Evolutionary conservation across 768 basidiomycete genomes (phyloP), one percentile per base, ranked within the genome.

Genomic region (Leccinum disarticulatum): DNA sequence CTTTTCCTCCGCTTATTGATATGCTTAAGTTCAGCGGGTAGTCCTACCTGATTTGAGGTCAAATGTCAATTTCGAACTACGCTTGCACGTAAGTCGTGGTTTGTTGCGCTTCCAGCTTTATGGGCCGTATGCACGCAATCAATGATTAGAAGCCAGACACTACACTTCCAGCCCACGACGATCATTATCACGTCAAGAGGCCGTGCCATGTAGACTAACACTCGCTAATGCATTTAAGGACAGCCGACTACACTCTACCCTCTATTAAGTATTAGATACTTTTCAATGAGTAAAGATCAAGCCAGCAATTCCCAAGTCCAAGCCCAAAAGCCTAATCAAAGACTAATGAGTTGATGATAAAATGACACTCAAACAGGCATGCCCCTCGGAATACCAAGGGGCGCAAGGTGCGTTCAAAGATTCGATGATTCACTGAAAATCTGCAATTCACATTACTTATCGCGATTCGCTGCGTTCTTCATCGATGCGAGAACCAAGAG

Each of bases 1-100:
- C 87, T 89, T 89, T 88, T 88, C 87, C 87, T 88, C 86, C 83
- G 83, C 87, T 89, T 87, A 87, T 87, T 88, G 84, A 88, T 88
- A 87, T 87, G 86, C 87, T 88, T 87, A 88, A 88, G 84, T 88
- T 87, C 85, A 86, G 86, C 81, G 83, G 86, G 87, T 88, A 87
- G 80, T 85, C 86, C 84, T 84, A 81, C 85, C 84, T 85, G 85
- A 87, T 87, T 83, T 86, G 86, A 88, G 86, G 84, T 85, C 86
- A 83, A 76, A 30, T 8, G 28, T 30, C 28, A 30, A 8, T 30
- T 30, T 30, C 25, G 25, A 8, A 30, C 10, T 33, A 33, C 10
- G 31, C 31, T 31, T 28, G 28, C 28, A 28, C 28, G 28, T 7
- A 28, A 30, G 27, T 27, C 27, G 27, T 25, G 28, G 7, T 28